Evolutionary conservation across 148 eudicot genomes (phyloP).

Genomic region (Arbutus unedo): DNA sequence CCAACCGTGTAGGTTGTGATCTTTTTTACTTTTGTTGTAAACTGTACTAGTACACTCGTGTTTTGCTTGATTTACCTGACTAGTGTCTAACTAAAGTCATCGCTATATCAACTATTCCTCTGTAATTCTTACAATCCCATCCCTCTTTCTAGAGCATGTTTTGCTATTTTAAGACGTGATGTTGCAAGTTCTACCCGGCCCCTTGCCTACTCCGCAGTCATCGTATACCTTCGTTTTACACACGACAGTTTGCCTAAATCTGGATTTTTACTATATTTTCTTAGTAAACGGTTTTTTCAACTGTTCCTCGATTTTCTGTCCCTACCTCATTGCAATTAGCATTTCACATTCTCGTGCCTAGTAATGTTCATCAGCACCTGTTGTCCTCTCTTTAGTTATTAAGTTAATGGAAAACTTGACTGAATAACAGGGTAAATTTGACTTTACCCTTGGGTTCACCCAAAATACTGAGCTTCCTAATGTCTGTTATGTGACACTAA

Average conservation of each 20-base stretch:
- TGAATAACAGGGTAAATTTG: not conserved
- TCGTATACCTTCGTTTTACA: not conserved
- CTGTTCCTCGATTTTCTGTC: not conserved
- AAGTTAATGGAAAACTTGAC: not conserved
- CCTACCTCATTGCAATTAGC: too few relatives aligned
- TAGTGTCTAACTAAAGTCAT: not conserved
- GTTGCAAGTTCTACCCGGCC: not conserved
- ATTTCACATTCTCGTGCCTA: too few relatives aligned
- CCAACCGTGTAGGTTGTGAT: not conserved
- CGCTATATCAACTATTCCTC: not conserved
- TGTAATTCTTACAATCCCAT: not conserved
- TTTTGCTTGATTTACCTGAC: not conserved
- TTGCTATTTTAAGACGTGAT: not conserved
- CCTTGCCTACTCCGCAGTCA: not conserved
- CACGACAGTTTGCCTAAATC: too few relatives aligned
- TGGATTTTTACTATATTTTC: not conserved
- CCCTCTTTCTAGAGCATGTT: not conserved
- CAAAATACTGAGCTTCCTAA: not conserved
- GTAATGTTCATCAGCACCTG: not conserved
- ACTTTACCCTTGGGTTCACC: not conserved
- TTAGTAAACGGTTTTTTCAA: not conserved
- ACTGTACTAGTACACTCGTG: not conserved
- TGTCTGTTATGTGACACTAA: not conserved
- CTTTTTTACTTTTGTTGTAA: not conserved
- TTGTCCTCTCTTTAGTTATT: not conserved